These are phyloP conservation scores for Cordyceps cateniannulata DNA, from an alignment of 2,329 filamentous ascomycete species.

Conservation along the genomic window DNA sequence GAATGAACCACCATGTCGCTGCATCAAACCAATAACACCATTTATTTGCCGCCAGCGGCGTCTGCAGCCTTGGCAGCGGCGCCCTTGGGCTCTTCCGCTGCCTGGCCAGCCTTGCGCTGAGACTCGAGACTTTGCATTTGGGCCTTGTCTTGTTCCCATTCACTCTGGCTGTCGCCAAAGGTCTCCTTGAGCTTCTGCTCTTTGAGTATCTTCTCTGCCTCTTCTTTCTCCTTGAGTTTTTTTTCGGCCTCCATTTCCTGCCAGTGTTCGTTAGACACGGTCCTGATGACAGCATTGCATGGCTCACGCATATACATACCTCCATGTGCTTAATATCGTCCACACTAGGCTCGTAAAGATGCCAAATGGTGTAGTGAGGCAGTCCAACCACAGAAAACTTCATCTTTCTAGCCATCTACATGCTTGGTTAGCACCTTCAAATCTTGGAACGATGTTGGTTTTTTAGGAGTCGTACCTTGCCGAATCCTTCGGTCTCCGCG, in stretches of 20 bases:
- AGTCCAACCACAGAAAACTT: slow-evolving; percentile 89
- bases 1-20: not conserved
- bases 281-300: not conserved
- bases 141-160: slow-evolving; percentile 89
- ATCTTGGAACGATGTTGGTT: no score
- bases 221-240: slow-evolving; percentile 63
- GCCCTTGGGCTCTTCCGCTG: slow-evolving; percentile 9
- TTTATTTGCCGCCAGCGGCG: slow-evolving; percentile 10
- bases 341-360: slow-evolving; percentile 97
- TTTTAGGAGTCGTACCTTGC: slow-evolving; percentile 61
- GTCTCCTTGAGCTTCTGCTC: slow-evolving; percentile 73
- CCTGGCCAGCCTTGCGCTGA: slow-evolving; percentile 15
- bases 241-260: slow-evolving; percentile 91
- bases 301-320: slow-evolving; percentile 32
- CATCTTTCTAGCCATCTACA: slow-evolving; percentile 94
- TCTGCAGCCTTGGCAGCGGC: slow-evolving; percentile 9
- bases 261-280: slow-evolving; percentile 13
- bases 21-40: not conserved
- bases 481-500: slow-evolving; percentile 96
- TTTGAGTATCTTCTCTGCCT: slow-evolving; percentile 64
- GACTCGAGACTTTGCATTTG: slow-evolving; percentile 60
- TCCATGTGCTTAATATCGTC: slow-evolving; percentile 98
- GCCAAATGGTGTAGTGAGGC: slow-evolving; percentile 98
- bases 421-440: slow-evolving; percentile 12
- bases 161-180: slow-evolving; percentile 67